Base-by-base conservation (phyloP, 108 stramenopile genomes). In the Mayamaea pseudoterrestris region DNA sequence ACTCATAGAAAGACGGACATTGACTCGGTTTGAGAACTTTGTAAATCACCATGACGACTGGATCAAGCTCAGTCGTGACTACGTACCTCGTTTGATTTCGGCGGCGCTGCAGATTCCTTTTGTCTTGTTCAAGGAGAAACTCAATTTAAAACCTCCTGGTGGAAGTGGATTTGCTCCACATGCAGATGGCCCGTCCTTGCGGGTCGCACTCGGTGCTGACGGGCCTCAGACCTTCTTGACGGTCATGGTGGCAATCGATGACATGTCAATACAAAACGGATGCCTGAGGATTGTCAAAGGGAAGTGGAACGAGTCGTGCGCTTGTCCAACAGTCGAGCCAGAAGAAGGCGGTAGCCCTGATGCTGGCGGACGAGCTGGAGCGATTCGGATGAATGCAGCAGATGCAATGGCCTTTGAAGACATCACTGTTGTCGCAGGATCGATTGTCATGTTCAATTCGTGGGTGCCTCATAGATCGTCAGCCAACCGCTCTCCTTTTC, bases 81-180 rank as follows among this genome's bases (percentile, higher is more conserved):
- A 80, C 43, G 27, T 80, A 23, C 28, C 50, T 30, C 20, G 39
- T 5, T 30, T 55, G 28, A 28, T 75, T n/a, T 80, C 78, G 7
- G 41, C 55, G 16, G 43, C 58, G 0, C 47, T 68, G 35, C 68
- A 61, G 0, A 30, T 39, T 21, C 56, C 64, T 36, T 72, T 74
- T 70, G 73, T 73, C 0, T 51, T 83, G 42, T 83, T 55, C 61
- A 83, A 83, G 47, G 81, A 83, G 62, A 83, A 83, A 56, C 59
- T 83, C 13, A 83, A 83, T 47, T 34, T 77, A 13, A 83, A 83
- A 54, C 81, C 81, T 9, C 74, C 76, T 0, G 72, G 73, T 25
- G 76, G 76, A 12, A 69, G 53, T 37, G 81, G 81, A 24, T 82
- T 77, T 62, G 80, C 80, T 1, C 80, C 80, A 16, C 80, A 82